phyloP scores from a whole-genome alignment of 768 basidiomycete genomes.

The Mycena haematopus region DNA sequence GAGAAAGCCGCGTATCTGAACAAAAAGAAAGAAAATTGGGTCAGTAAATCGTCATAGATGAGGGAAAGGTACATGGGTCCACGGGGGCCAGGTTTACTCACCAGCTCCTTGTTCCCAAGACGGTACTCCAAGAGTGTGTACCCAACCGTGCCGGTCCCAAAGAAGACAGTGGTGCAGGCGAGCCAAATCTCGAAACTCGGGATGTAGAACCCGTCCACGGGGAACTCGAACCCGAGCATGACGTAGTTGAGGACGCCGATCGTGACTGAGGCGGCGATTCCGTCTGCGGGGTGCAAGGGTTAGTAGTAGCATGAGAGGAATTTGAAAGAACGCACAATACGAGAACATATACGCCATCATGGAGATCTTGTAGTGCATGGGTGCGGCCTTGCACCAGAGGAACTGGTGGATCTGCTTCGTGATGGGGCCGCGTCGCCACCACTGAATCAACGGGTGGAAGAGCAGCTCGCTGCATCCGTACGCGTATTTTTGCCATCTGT shows the following conservation, averaged over 20 bases:
- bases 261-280: slow-evolving; percentile 72
- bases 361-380: slow-evolving; percentile 83
- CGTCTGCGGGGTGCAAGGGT: slow-evolving; percentile 37
- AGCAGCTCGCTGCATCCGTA: slow-evolving; percentile 61
- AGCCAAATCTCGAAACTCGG: slow-evolving; percentile 84
- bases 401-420: slow-evolving; percentile 76
- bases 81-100: slow-evolving; percentile 34
- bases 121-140: slow-evolving; percentile 79
- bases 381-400: slow-evolving; percentile 70
- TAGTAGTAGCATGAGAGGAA: neutral
- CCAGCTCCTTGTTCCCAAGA: slow-evolving; percentile 60
- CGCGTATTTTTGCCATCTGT: slow-evolving; percentile 23
- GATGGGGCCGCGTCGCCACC: slow-evolving; percentile 82
- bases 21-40: too few relatives aligned
- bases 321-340: slow-evolving; percentile 44
- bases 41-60: neutral
- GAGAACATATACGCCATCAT: slow-evolving; percentile 75
- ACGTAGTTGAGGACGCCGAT: slow-evolving; percentile 77
- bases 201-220: slow-evolving; percentile 78
- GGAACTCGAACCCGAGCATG: slow-evolving; percentile 74
- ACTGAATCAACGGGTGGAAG: slow-evolving; percentile 81
- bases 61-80: slow-evolving; percentile 7
- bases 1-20: slow-evolving; percentile 51
- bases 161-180: slow-evolving; percentile 78
- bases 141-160: slow-evolving; percentile 73